Conservation (phyloP, 1,284 basidiomycete genomes). For the Rhodofomes roseus region DNA sequence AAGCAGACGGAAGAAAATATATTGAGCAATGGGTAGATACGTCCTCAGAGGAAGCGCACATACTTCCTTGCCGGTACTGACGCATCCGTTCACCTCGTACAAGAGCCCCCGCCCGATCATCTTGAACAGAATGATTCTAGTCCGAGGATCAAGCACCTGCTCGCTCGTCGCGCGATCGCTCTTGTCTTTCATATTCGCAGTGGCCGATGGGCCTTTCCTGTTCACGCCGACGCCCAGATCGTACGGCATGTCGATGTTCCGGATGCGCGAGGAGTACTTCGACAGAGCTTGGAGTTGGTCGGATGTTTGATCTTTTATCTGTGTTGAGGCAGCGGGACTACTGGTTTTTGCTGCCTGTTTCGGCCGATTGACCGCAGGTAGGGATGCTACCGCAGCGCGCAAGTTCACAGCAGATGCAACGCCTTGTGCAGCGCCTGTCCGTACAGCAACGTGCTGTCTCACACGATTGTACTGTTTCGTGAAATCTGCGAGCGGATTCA, state of each 20-base stretch:
- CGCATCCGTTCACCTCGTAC: constrained; percentile 87
- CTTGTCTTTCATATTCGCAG: constrained; percentile 88
- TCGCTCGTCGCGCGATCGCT: constrained; percentile 92
- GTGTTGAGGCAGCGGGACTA: constrained; percentile 3
- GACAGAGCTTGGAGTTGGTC: constrained; percentile 69
- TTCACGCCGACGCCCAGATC: constrained; percentile 80
- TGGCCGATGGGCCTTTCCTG: constrained; percentile 83
- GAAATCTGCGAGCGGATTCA: constrained; percentile 62
- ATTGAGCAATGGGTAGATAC: not conserved
- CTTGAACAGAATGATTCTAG: constrained; percentile 87
- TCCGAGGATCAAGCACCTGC: constrained; percentile 91
- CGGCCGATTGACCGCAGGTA: constrained; percentile 75
- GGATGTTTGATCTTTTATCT: constrained; percentile 48
- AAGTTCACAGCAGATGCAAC: constrained; percentile 46
- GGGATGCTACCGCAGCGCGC: constrained; percentile 48
- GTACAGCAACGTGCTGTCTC: constrained; percentile 77
- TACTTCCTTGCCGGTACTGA: constrained; percentile 95
- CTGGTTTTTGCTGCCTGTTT: constrained; percentile 21
- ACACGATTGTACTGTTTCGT: constrained; percentile 96
- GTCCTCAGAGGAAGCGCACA: constrained; percentile 17
- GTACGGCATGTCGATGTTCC: constrained; percentile 73
- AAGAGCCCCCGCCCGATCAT: constrained; percentile 88
- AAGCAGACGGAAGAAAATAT: not conserved
- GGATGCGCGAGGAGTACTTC: constrained; percentile 66
- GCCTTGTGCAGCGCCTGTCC: constrained; percentile 61